phyloP scores from a whole-genome alignment of 106 monocot genomes.

The Phalaenopsis equestris region DNA sequence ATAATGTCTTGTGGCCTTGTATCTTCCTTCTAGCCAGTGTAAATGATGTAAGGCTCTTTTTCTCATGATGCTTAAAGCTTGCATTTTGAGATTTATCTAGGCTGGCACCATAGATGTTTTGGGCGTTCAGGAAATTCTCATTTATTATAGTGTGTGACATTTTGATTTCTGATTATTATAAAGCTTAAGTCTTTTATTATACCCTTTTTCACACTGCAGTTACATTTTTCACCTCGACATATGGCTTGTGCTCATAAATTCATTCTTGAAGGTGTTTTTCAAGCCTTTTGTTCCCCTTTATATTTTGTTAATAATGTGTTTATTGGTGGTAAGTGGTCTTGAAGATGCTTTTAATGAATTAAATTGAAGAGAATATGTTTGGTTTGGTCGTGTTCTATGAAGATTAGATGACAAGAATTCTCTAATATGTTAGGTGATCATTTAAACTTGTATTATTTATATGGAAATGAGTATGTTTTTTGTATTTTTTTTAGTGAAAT shows the following conservation, averaged over 20 bases:
- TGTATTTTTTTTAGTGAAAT: too few species aligned
- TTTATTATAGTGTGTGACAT: not conserved
- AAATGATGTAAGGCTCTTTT: not conserved
- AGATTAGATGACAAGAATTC: too few species aligned
- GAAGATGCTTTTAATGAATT: not conserved
- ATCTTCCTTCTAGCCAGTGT: not conserved
- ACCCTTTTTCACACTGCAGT: not conserved
- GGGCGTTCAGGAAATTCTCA: not conserved
- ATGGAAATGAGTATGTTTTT: not conserved
- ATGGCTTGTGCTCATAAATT: not conserved
- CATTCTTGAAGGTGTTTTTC: not conserved
- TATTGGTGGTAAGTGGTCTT: not conserved
- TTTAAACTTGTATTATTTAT: not conserved
- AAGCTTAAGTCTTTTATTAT: not conserved
- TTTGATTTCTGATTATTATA: not conserved
- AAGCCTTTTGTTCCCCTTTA: not conserved
- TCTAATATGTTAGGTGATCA: not conserved
- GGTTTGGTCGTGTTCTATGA: too few species aligned
- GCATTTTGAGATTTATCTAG: not conserved
- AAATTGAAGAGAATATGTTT: not conserved
- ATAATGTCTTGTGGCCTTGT: not conserved
- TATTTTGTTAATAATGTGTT: not conserved
- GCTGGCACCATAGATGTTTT: not conserved
- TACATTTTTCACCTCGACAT: not conserved
- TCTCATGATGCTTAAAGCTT: not conserved